Evolutionary conservation across 2,329 filamentous ascomycete genomes (phyloP), one percentile per base, ranked within the genome.

Genomic region (Orbilia brochopaga): DNA sequence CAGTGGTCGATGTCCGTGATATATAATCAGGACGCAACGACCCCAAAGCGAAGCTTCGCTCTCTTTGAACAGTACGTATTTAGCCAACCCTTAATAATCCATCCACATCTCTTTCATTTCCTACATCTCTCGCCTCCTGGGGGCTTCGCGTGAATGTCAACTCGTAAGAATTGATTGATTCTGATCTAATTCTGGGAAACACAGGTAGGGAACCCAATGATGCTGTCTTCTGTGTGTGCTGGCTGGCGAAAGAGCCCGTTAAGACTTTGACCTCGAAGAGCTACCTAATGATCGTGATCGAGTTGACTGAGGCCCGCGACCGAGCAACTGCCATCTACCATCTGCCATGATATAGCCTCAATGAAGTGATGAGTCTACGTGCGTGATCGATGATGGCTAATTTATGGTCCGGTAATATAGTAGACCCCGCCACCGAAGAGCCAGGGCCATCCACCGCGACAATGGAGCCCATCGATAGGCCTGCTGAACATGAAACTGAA

Each of bases 11-110:
- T 56, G 60, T 72, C 58, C 67, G 57, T 59, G 58, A 70, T 70
- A n/a, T n/a, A n/a, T n/a, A n/a, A n/a, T n/a, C 60, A 65, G 60
- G 67, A 65, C 54, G 60, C 52, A 52, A 51, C 48, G 53, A 24
- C 52, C 44, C 19, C 64, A 58, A 55, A 60, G 52, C 48, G 55
- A 61, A 57, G 23, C 60, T 61, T 72, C 67, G 48, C 59, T 65
- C 64, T 61, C 55, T 59, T 65, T 55, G 53, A 72, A 65, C 54
- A 72, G 67, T 72, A 72, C 67, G 67, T 72, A 72, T 60, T 55
- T 72, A 72, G 66, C 66, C 66, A 70, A 70, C 50, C 66, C 67
- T 72, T 61, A 72, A 57, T 61, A 63, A 57, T 72, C 67, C 67
- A 56, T 50, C 54, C 60, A 17, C 17, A 7, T 46, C 55, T 30